Evolutionary conservation across 257 asterid species (phyloP).

Genomic region (Lycium ferocissimum): DNA sequence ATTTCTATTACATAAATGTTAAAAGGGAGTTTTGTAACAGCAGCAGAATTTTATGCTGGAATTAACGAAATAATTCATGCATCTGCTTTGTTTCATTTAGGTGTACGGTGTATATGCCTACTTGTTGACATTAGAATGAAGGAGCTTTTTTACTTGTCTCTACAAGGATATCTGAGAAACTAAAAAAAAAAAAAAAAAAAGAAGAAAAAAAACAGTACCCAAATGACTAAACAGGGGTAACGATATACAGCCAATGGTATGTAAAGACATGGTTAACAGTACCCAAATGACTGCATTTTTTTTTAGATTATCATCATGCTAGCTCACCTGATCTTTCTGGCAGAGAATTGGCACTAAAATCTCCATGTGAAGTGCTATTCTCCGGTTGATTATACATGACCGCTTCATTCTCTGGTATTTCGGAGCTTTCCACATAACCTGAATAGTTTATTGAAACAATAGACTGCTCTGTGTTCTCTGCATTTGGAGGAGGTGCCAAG

Average conservation of each 20-base stretch:
- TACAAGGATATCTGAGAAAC: background rate
- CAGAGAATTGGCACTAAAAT: constrained; percentile 37
- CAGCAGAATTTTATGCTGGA: background rate
- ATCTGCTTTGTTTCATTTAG: background rate
- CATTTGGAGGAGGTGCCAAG: constrained; percentile 41
- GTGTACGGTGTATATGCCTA: background rate
- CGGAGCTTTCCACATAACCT: constrained; percentile 51
- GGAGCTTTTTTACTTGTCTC: background rate
- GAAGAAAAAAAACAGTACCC: too few species aligned
- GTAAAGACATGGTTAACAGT: background rate
- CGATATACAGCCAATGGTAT: background rate
- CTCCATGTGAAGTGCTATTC: constrained; percentile 46
- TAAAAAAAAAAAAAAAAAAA: background rate
- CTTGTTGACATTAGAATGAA: background rate
- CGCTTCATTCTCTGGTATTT: constrained; percentile 41
- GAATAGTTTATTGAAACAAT: constrained; percentile 37
- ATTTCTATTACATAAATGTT: too few species aligned
- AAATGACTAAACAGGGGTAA: background rate
- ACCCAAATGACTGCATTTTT: background rate
- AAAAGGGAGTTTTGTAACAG: background rate
- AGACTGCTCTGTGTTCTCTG: constrained; percentile 50
- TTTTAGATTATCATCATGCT: background rate
- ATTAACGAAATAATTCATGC: background rate
- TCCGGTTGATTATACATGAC: constrained; percentile 43
- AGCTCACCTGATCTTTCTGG: constrained; percentile 64